Evolutionary conservation across 2,329 filamentous ascomycete genomes (phyloP).

Genomic region (Raffaelea deltoideospora): DNA sequence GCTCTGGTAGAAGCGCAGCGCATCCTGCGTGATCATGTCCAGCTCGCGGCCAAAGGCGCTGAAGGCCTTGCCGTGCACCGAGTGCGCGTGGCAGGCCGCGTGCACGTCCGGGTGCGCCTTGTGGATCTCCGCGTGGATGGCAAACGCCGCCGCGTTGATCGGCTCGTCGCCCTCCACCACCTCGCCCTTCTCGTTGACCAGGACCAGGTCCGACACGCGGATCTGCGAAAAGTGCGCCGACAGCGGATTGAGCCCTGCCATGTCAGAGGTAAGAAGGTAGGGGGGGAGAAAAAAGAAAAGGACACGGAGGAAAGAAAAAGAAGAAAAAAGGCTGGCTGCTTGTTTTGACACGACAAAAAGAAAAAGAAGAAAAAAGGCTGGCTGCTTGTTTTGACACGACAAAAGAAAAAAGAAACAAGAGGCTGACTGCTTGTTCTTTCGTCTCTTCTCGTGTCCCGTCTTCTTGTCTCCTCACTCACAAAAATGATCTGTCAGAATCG

Average conservation of each 20-base stretch:
- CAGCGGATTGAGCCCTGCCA: constrained; percentile 37
- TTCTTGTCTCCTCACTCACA: constrained; percentile 2
- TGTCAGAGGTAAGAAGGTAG: too few species aligned
- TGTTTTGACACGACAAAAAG: too few species aligned
- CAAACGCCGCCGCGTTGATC: constrained; percentile 52
- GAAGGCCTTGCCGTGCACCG: constrained; percentile 50
- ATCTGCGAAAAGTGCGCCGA: constrained; percentile 52
- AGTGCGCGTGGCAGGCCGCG: constrained; percentile 55
- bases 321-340: too few species aligned
- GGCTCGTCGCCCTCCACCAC: constrained; percentile 20
- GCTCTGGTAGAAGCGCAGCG: constrained; percentile 48
- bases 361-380: too few species aligned
- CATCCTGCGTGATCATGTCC: constrained; percentile 55
- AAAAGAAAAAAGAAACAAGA: too few species aligned
- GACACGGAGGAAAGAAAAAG: too few species aligned
- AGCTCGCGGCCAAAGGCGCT: constrained; percentile 44
- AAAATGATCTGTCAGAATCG: constrained; percentile 10
- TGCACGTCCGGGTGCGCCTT: constrained; percentile 48
- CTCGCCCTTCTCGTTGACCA: constrained; percentile 30
- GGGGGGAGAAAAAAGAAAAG: too few species aligned
- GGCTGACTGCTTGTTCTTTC: too few species aligned
- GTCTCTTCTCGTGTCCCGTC: too few species aligned
- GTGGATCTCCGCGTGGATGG: constrained; percentile 54
- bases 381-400: too few species aligned
- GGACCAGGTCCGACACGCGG: constrained; percentile 45